Base-by-base conservation (phyloP, 2,329 filamentous ascomycete genomes). In the Colletotrichum incanum region DNA sequence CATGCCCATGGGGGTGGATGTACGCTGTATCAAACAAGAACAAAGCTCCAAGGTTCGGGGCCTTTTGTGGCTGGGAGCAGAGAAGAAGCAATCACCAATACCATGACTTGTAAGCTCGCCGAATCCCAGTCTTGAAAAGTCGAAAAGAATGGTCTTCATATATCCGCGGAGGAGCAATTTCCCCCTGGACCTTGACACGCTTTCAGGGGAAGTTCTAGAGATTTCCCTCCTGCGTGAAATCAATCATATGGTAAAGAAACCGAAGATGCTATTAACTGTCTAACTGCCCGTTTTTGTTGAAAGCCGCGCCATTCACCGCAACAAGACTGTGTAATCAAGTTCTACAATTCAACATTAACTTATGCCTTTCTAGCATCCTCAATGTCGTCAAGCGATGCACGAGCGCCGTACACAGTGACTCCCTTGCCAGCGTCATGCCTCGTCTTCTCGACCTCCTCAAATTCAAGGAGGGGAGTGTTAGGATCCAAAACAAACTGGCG, bases 401-500 rank as follows among this genome's bases (percentile, higher is more conserved):
- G 70, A 4, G 62, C 28, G 39, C 70, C 70, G 31, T 72, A 72
- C 6, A 72, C 70, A 2, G 65, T 72, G 16, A 59, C 54, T 6
- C 70, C 70, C 59, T 34, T 43, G 23, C 70, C 70, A 11, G 70
- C 65, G n/a, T 72, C 70, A 18, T 70, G 70, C 49, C 73, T 67
- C 37, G 64, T 71, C 43, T 64, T 50, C 75, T 84, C 82, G 11
- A 80, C 75, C 76, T 85, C 83, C 63, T 85, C 83, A 16, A 85
- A 74, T 37, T 77, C 75, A n/a, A 84, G 78, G 58, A 73, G 79
- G 4, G 77, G 69, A 0, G 77, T 79, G 37, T 80, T 79, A 39
- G 77, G 80, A 37, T 80, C 82, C 47, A 91, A 80, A 26, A 98
- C 84, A 76, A 90, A 90, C 64, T 92, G 88, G 28, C 93, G 87